A percentile compares a stretch with the other conserved stretches of the same genome.
phyloP scores from a whole-genome alignment of 2,329 filamentous ascomycete species.

The Lecanicillium sp. region DNA sequence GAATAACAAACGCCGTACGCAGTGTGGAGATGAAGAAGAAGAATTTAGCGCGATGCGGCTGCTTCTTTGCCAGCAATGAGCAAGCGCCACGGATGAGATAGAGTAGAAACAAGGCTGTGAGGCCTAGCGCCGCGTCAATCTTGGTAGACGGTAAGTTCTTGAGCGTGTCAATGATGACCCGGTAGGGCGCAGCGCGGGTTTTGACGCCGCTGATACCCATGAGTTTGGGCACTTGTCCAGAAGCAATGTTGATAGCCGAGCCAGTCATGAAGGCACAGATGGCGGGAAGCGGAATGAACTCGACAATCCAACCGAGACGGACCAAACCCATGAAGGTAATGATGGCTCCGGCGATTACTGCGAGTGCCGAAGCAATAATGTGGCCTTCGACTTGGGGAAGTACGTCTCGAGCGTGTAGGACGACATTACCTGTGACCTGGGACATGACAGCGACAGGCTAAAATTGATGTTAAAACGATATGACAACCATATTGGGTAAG shows the following conservation, averaged over 20 bases:
- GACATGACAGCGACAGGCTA: slow-evolving; percentile 49
- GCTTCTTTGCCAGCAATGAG: slow-evolving; percentile 55
- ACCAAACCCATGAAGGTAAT: slow-evolving; percentile 41
- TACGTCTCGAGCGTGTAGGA: slow-evolving; percentile 27
- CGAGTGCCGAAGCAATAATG: slow-evolving; percentile 38
- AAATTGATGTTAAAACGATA: slow-evolving; percentile 8
- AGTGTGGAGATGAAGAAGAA: slow-evolving; percentile 76
- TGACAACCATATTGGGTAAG: too few relatives aligned
- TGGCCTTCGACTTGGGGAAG: slow-evolving; percentile 32
- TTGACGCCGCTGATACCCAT: slow-evolving; percentile 43
- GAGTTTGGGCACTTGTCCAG: slow-evolving; percentile 42
- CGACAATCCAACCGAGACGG: slow-evolving; percentile 46
- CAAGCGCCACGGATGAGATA: slow-evolving; percentile 59
- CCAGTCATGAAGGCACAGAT: slow-evolving; percentile 50
- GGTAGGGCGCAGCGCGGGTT: slow-evolving; percentile 39
- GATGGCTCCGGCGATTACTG: slow-evolving; percentile 39
- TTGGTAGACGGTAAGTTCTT: slow-evolving; percentile 38
- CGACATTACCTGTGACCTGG: slow-evolving; percentile 41
- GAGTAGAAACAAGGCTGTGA: slow-evolving; percentile 60
- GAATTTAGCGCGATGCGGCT: slow-evolving; percentile 57
- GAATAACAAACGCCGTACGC: slow-evolving; percentile 71
- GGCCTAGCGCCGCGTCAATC: slow-evolving; percentile 66
- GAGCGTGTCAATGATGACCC: slow-evolving; percentile 43
- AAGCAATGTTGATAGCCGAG: slow-evolving; percentile 41
- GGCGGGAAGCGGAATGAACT: slow-evolving; percentile 44